Conservation (phyloP, 2,329 filamentous ascomycete genomes). For the Rasamsonia emersonii region DNA sequence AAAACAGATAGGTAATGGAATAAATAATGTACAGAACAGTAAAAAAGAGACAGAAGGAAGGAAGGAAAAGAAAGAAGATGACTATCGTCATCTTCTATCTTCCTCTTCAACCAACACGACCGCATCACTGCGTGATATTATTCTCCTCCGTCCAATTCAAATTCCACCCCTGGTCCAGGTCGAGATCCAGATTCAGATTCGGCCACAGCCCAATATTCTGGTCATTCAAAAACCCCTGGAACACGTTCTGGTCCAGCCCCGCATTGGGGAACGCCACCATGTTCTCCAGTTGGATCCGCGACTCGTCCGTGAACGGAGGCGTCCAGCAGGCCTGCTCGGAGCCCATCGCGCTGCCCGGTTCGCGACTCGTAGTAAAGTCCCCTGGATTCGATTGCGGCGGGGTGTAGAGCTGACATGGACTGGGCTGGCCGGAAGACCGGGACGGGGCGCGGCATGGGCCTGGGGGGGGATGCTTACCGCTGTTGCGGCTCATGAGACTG, state of each 20-base stretch:
- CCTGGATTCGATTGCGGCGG: conserved; percentile 16
- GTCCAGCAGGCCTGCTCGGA: conserved; percentile 1
- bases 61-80: no score
- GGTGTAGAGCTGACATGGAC: conserved; percentile 15
- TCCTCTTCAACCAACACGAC: no score
- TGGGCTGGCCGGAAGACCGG: conserved; percentile 6
- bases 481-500: conserved; percentile 4
- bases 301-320: conserved; percentile 10
- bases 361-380: conserved; percentile 1
- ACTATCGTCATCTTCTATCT: no score
- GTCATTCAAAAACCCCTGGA: conserved; percentile 17
- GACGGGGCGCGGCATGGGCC: conserved; percentile 9
- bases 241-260: conserved; percentile 13
- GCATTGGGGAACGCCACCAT: conserved; percentile 11
- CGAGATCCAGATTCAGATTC: conserved; percentile 20
- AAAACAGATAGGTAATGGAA: no score
- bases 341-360: conserved; percentile 2
- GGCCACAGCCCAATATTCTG: conserved; percentile 18
- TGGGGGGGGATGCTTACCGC: conserved; percentile 3
- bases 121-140: conserved; percentile 1
- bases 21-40: no score
- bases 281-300: conserved; percentile 15
- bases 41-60: no score
- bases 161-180: conserved; percentile 33
- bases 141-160: conserved; percentile 26